These are phyloP conservation scores for Rosellinia necatrix DNA, from an alignment of 2,329 filamentous ascomycete genomes.

Conservation along the genomic window DNA sequence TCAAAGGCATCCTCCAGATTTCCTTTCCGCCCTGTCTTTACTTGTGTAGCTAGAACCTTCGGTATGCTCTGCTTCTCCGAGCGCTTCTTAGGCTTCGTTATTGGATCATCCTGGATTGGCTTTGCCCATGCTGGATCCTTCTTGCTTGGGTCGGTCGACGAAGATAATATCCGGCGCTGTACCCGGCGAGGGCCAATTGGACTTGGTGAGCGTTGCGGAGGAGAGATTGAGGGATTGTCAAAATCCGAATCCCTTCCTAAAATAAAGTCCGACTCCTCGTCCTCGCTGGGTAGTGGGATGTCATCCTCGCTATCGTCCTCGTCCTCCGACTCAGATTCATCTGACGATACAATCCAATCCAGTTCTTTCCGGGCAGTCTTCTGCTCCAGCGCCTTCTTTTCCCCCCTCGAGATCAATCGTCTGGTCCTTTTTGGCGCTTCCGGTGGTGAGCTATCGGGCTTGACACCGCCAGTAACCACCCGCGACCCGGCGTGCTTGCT, in stretches of 20 bases:
- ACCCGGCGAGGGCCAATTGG: constrained; percentile 26
- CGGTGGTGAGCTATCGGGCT: constrained; percentile 19
- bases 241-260: constrained; percentile 32
- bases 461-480: constrained; percentile 5
- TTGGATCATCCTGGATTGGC: constrained; percentile 4
- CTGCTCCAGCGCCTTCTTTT: constrained; percentile 7
- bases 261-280: constrained; percentile 34
- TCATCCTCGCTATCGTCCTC: constrained; percentile 18
- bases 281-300: constrained; percentile 18
- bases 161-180: constrained; percentile 30
- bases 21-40: constrained; percentile 23
- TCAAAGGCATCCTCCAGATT: constrained; percentile 39
- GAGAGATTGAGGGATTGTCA: constrained; percentile 27
- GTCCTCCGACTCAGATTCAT: constrained; percentile 24
- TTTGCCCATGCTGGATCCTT: constrained; percentile 18
- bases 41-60: constrained; percentile 14
- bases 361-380: constrained; percentile 2
- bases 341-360: constrained; percentile 2
- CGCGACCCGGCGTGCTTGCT: constrained; percentile 18
- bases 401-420: constrained; percentile 13
- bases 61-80: constrained; percentile 15
- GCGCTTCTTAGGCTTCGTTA: constrained; percentile 23
- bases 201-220: constrained; percentile 28
- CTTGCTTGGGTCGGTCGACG: constrained; percentile 26
- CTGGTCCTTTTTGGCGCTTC: constrained; percentile 21